phyloP scores from a whole-genome alignment of 768 basidiomycete genomes.

The Guyanaporus albipodus region DNA sequence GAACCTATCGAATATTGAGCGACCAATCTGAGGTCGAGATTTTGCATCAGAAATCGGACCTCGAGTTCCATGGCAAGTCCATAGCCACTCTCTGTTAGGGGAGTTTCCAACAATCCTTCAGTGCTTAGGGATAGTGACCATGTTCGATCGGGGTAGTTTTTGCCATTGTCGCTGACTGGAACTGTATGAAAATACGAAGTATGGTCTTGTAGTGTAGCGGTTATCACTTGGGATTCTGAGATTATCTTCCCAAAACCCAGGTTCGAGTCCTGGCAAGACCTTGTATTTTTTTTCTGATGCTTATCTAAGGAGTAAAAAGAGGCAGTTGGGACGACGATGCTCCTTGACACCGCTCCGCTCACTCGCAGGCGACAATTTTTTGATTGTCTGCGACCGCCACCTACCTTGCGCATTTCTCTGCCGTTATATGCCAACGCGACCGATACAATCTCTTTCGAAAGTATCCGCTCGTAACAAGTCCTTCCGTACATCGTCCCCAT shows the following conservation, averaged over 20 bases:
- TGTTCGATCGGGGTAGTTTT: too few relatives aligned
- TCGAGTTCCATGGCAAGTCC: too few relatives aligned
- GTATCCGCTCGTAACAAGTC: slow-evolving; percentile 26
- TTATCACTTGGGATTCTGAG: slow-evolving; percentile 30
- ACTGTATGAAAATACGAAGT: too few relatives aligned
- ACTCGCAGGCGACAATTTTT: slow-evolving; percentile 16
- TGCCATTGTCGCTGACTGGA: too few relatives aligned
- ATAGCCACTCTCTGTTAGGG: too few relatives aligned
- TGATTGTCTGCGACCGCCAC: slow-evolving; percentile 25
- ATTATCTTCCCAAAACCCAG: slow-evolving; percentile 24
- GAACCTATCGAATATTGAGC: too few relatives aligned
- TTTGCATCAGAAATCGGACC: too few relatives aligned
- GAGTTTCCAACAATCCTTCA: too few relatives aligned
- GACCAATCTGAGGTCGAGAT: too few relatives aligned
- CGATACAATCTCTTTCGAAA: slow-evolving; percentile 39
- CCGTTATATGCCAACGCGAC: slow-evolving; percentile 69
- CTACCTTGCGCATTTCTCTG: slow-evolving; percentile 8
- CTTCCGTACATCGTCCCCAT: slow-evolving; percentile 14
- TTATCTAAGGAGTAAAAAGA: slow-evolving; percentile 8
- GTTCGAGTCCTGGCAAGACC: slow-evolving; percentile 28
- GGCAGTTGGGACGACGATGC: neutral
- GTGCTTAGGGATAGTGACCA: too few relatives aligned
- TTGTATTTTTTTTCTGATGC: neutral
- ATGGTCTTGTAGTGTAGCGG: slow-evolving; percentile 28
- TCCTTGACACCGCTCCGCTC: slow-evolving; percentile 3